Percentiles rank a stretch among this genome's conserved stretches.
phyloP scores from a whole-genome alignment of 768 basidiomycete genomes.

The Strobilomyces dryophilus region DNA sequence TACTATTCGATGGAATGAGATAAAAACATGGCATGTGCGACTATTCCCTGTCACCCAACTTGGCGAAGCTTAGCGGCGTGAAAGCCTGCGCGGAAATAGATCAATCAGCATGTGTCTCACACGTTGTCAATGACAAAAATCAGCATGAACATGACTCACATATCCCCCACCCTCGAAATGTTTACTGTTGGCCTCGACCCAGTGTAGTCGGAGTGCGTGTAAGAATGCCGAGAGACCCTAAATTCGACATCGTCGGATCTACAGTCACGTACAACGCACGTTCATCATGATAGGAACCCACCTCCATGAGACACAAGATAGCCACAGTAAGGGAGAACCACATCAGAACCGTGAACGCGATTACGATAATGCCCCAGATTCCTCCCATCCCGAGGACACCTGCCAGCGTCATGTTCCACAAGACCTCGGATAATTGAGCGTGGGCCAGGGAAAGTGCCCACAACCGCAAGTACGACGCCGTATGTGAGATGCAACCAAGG shows the following conservation, averaged over 20 bases:
- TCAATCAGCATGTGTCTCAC: conserved; percentile 28
- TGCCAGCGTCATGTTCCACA: conserved; percentile 86
- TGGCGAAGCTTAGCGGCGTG: conserved; percentile 45
- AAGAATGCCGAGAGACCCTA: conserved; percentile 94
- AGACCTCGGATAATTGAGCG: conserved; percentile 92
- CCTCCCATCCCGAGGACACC: conserved; percentile 56
- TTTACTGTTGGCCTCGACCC: conserved; percentile 98
- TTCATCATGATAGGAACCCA: conserved; percentile 34
- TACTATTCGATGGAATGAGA: conserved; percentile 15
- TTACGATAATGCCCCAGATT: conserved; percentile 53
- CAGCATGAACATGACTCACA: conserved; percentile 46
- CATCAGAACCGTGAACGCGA: conserved; percentile 50
- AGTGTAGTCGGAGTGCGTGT: conserved; percentile 94
- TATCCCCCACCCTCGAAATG: conserved; percentile 89
- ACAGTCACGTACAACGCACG: conserved; percentile 15
- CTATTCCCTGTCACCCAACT: conserved; percentile 36
- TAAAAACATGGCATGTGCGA: conserved; percentile 13
- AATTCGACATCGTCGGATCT: conserved; percentile 4
- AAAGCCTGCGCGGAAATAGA: conserved; percentile 38
- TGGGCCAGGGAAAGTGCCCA: conserved; percentile 99
- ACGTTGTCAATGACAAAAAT: conserved; percentile 20
- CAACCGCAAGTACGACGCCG: conserved; percentile 87
- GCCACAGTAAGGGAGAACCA: conserved; percentile 80
- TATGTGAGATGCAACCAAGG: conserved; percentile 97
- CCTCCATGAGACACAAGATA: conserved; percentile 95